Conservation (phyloP, 352 stramenopile genomes). For the Sclerospora graminicola region DNA sequence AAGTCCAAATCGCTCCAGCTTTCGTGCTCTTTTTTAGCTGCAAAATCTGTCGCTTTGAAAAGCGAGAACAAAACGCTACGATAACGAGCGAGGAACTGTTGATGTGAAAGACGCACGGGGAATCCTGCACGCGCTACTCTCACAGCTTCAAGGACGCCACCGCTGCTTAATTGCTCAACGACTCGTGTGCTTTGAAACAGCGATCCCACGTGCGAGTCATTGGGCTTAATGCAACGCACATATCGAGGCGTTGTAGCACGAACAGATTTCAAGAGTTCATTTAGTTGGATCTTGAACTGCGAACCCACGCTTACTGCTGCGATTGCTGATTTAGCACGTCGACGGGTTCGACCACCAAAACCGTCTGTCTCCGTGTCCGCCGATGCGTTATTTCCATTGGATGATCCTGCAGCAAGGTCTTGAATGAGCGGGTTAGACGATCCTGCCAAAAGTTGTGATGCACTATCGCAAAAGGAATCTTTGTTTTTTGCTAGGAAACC, state of each 20-base stretch:
- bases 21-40: conserved; percentile 9
- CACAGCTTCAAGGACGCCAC: conserved; percentile 83
- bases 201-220: conserved; percentile 75
- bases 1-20: conserved; percentile 17
- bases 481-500: conserved; percentile 89
- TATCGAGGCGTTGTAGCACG: conserved; percentile 94
- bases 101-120: conserved; percentile 69
- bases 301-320: conserved; percentile 66
- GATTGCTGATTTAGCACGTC: conserved; percentile 49
- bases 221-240: conserved; percentile 98
- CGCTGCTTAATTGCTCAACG: conserved; percentile 78
- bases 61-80: conserved; percentile 35
- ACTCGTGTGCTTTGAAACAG: conserved; percentile 71
- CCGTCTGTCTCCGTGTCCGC: conserved; percentile 8
- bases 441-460: conserved; percentile 35
- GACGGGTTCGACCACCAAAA: conserved; percentile 13
- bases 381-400: conserved; percentile 1
- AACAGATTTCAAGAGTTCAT: conserved; percentile 90
- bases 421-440: conserved; percentile 59
- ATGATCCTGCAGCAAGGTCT: conserved; percentile 24
- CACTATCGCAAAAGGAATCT: conserved; percentile 76
- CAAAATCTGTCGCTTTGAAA: conserved; percentile 12
- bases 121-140: conserved; percentile 77
- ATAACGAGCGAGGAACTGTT: conserved; percentile 70
- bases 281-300: conserved; percentile 93